Evolutionary conservation across 2,329 filamentous ascomycete species (phyloP).

Genomic region (Didymella sp.): DNA sequence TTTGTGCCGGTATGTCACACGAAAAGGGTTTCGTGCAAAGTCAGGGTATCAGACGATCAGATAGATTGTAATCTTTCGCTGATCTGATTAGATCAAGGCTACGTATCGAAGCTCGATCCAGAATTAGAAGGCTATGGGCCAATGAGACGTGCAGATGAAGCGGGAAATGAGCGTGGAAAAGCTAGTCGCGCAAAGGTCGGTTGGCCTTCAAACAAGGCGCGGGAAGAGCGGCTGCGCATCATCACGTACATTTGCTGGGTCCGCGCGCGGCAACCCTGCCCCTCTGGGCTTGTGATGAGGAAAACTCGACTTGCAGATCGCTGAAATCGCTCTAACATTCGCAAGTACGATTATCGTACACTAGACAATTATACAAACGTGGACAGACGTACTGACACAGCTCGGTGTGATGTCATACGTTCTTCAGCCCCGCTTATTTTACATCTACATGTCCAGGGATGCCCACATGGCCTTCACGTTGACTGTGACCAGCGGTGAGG

Average conservation of each 20-base stretch:
- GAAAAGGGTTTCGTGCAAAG: constrained; percentile 31
- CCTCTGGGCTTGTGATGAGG: constrained; percentile 10
- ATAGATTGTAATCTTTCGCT: constrained; percentile 28
- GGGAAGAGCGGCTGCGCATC: constrained; percentile 26
- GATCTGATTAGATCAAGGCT: constrained; percentile 37
- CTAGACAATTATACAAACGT: constrained; percentile 1
- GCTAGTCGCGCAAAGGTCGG: constrained; percentile 19
- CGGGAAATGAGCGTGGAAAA: constrained; percentile 2
- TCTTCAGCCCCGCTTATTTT: constrained; percentile 23
- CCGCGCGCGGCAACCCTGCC: constrained; percentile 2
- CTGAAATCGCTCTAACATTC: constrained; percentile 7
- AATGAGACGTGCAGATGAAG: constrained; percentile 9
- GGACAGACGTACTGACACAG: constrained; percentile 1
- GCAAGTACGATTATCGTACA: constrained; percentile 20
- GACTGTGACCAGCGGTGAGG: constrained; percentile 51
- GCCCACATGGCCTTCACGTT: constrained; percentile 37
- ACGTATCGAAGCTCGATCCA: constrained; percentile 8
- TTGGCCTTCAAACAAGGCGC: constrained; percentile 15
- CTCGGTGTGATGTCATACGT: constrained; percentile 21
- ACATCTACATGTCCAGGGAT: constrained; percentile 43
- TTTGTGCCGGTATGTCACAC: constrained; percentile 29
- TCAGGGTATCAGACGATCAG: constrained; percentile 36
- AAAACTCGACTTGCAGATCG: constrained; percentile 11
- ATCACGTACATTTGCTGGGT: constrained; percentile 15
- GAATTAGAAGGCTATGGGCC: constrained; percentile 4